Evolutionary conservation across 1,284 basidiomycete genomes (phyloP).

Genomic region (Ceratobasidium sp.): DNA sequence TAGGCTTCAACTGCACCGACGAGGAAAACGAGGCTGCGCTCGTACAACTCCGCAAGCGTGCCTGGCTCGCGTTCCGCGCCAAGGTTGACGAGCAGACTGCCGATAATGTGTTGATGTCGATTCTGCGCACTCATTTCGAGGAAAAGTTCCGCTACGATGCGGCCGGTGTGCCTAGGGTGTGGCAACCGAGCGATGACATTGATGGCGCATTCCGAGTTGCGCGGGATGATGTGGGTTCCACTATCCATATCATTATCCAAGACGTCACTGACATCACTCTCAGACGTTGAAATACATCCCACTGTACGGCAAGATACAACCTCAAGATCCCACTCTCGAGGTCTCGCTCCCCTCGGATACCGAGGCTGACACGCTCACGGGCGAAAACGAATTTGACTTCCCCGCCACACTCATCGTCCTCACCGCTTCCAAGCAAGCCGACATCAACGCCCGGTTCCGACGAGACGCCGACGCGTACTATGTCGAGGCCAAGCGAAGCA

Average conservation of each 20-base stretch:
- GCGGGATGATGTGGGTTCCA: conserved; percentile 76
- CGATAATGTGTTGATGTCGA: conserved; percentile 66
- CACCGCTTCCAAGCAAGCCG: conserved; percentile 80
- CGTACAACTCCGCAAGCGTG: conserved; percentile 71
- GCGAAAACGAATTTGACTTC: conserved; percentile 82
- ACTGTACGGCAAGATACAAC: conserved; percentile 83
- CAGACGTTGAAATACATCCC: conserved; percentile 89
- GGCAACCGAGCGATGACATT: conserved; percentile 98
- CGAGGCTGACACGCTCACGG: conserved; percentile 49
- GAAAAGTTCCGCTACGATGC: conserved; percentile 97
- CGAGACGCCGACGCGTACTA: conserved; percentile 96
- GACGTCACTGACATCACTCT: conserved; percentile 12
- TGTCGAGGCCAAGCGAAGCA: conserved; percentile 97
- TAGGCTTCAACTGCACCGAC: conserved; percentile 94
- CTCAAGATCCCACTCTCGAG: conserved; percentile 67
- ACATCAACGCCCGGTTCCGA: conserved; percentile 85
- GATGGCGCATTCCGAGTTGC: conserved; percentile 93
- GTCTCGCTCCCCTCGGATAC: conserved; percentile 65
- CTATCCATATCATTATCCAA: conserved; percentile 1
- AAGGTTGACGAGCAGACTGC: conserved; percentile 84
- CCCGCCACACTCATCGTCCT: conserved; percentile 77
- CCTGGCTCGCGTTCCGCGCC: conserved; percentile 83
- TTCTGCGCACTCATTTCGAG: conserved; percentile 81
- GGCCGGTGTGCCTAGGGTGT: conserved; percentile 90
- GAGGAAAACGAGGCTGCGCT: conserved; percentile 84